A percentile compares a stretch with the other conserved stretches of the same genome.
These are phyloP conservation scores for Tephrocybe sp. DNA, from an alignment of 768 basidiomycete genomes.

Conservation along the genomic window DNA sequence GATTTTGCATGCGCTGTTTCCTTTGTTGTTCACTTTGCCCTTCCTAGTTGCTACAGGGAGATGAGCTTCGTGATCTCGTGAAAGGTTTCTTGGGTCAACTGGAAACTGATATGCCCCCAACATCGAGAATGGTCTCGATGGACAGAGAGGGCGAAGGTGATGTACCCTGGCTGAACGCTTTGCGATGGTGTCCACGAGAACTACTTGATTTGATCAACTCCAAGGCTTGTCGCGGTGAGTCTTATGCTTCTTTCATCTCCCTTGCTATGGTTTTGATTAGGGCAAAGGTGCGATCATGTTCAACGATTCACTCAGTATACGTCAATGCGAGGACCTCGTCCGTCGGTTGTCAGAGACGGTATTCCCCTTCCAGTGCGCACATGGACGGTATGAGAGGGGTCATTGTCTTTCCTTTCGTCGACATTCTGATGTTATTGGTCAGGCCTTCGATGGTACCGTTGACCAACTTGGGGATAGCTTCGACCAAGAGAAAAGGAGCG, in stretches of 20 bases:
- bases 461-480: conserved; percentile 22
- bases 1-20: too few relatives aligned
- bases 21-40: conserved; percentile 9
- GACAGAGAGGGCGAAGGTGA: conserved; percentile 26
- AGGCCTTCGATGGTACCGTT: conserved; percentile 45
- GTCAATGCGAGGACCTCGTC: conserved; percentile 74
- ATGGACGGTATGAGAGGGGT: conserved; percentile 66
- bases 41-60: conserved; percentile 59
- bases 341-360: conserved; percentile 64
- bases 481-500: conserved; percentile 1
- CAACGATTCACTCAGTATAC: conserved; percentile 71
- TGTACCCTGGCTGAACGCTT: conserved; percentile 63
- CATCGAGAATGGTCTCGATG: not conserved
- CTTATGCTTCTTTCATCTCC: conserved; percentile 1
- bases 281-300: conserved; percentile 93
- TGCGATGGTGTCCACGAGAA: conserved; percentile 81
- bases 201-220: conserved; percentile 88
- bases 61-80: conserved; percentile 75
- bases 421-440: not conserved
- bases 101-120: conserved; percentile 42
- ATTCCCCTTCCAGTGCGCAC: conserved; percentile 95
- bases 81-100: conserved; percentile 69
- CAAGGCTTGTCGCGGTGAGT: conserved; percentile 89
- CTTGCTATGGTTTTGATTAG: conserved; percentile 4
- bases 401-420: conserved; percentile 2